Conservation (phyloP, 2,329 filamentous ascomycete species). For the Aspergillus puulaauensis region DNA sequence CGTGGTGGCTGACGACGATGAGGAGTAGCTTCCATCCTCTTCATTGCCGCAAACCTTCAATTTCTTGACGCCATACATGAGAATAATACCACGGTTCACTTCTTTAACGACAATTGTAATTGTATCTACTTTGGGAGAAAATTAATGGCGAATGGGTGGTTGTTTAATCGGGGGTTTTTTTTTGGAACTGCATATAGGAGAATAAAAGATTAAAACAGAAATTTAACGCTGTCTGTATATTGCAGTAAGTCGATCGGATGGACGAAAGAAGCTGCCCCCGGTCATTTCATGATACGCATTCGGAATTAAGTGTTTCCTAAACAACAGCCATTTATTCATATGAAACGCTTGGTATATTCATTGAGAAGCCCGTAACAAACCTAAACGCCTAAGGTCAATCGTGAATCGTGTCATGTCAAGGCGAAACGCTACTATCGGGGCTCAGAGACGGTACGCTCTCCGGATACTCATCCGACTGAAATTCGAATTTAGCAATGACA, state of each 20-base stretch:
- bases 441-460: constrained; percentile 11
- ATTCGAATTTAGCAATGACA: constrained; percentile 36
- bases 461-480: constrained; percentile 36
- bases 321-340: neutral
- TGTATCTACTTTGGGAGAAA: neutral
- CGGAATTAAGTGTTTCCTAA: neutral
- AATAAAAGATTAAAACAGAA: neutral
- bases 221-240: neutral
- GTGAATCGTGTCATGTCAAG: neutral
- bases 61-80: neutral
- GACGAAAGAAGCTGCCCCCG: neutral
- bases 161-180: neutral
- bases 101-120: constrained; percentile 2
- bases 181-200: neutral
- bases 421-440: neutral
- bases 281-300: neutral
- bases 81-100: constrained; percentile 12
- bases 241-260: neutral
- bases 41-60: constrained; percentile 8
- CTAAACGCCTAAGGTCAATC: neutral
- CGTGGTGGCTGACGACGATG: constrained; percentile 50
- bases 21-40: constrained; percentile 32
- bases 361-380: neutral
- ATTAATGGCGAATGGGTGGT: neutral
- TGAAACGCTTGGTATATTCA: neutral